Conservation (phyloP, 768 basidiomycete genomes). For the Tricholoma furcatifolium region DNA sequence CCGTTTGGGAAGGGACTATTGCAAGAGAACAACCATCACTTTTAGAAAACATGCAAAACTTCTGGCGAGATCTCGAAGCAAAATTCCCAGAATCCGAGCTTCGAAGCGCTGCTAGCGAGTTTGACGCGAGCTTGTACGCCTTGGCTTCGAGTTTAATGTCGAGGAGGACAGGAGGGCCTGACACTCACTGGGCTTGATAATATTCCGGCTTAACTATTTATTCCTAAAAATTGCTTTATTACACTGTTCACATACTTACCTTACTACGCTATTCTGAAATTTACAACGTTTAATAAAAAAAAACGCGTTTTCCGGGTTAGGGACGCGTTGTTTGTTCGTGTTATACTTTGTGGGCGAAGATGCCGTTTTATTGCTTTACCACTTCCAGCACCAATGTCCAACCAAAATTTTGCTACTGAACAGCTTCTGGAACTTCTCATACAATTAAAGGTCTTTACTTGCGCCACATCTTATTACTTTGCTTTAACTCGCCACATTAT, state of each 20-base stretch:
- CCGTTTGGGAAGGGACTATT: background rate
- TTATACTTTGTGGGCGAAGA: background rate
- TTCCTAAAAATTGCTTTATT: background rate
- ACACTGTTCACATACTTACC: too few relatives aligned
- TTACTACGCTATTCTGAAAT: too few relatives aligned
- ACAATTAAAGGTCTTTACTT: constrained; percentile 58
- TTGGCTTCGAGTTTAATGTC: too few relatives aligned
- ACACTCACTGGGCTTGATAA: background rate
- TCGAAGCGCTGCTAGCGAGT: background rate
- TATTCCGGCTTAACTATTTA: background rate
- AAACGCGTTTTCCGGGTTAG: background rate
- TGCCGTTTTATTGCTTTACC: background rate
- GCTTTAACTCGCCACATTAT: background rate
- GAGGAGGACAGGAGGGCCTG: too few relatives aligned
- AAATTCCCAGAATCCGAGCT: background rate
- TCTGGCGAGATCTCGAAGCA: background rate
- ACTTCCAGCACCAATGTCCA: constrained; percentile 41
- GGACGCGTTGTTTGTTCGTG: constrained; percentile 8
- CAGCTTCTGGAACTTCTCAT: constrained; percentile 73
- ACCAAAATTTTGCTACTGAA: constrained; percentile 54
- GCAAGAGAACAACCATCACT: background rate
- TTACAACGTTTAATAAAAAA: too few relatives aligned
- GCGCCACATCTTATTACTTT: background rate
- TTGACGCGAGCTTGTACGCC: background rate
- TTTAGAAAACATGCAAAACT: background rate